These are phyloP conservation scores for Royoungia palumana DNA, from an alignment of 768 basidiomycete species.

Conservation along the genomic window DNA sequence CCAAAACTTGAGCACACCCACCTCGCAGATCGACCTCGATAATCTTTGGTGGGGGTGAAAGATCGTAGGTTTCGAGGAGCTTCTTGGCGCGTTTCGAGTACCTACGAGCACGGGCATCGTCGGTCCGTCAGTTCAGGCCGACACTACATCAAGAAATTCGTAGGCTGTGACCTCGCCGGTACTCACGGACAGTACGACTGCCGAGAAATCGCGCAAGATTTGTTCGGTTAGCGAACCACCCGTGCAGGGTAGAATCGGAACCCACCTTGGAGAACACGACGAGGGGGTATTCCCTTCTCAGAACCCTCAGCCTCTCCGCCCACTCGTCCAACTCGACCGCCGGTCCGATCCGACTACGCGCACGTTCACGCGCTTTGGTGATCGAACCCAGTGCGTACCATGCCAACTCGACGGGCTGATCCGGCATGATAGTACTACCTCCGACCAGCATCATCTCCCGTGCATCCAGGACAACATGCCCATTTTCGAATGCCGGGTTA, in stretches of 20 bases:
- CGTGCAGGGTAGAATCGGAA: background rate
- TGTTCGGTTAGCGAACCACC: background rate
- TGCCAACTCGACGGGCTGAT: conserved; percentile 44
- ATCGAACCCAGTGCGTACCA: conserved; percentile 51
- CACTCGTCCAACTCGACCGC: conserved; percentile 41
- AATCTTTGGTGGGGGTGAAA: conserved; percentile 62
- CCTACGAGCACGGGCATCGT: conserved; percentile 3
- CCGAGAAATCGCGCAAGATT: too few species aligned
- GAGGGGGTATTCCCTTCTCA: conserved; percentile 56
- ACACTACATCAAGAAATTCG: too few species aligned
- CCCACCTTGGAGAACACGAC: conserved; percentile 81
- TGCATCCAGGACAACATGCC: too few species aligned
- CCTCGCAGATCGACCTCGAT: conserved; percentile 76
- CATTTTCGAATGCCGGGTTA: too few species aligned
- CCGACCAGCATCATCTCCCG: conserved; percentile 6
- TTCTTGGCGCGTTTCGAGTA: conserved; percentile 34
- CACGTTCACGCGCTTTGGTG: background rate
- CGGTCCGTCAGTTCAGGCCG: background rate
- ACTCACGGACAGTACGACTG: conserved; percentile 77
- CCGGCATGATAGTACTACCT: conserved; percentile 42
- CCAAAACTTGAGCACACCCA: conserved; percentile 22
- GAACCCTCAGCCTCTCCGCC: conserved; percentile 33
- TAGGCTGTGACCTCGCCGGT: background rate
- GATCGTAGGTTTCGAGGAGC: conserved; percentile 57
- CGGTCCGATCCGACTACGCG: conserved; percentile 12